Percentiles rank a stretch among this genome's conserved stretches.
Evolutionary conservation across 805 yeast species (phyloP).

Genomic region (Metschnikowia lunata): DNA sequence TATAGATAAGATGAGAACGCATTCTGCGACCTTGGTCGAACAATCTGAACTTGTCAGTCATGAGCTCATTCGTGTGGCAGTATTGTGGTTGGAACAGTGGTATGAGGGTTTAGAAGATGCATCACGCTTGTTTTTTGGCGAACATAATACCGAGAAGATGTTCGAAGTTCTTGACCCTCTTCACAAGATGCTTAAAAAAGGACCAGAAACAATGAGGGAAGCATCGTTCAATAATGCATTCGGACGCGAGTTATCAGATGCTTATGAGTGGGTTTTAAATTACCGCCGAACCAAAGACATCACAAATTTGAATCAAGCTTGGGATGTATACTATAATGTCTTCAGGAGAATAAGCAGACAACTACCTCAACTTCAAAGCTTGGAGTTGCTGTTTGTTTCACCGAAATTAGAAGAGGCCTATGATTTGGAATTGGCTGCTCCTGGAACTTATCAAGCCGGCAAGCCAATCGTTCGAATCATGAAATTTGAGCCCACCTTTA

Average conservation of each 20-base stretch:
- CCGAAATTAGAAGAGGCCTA: slow-evolving; percentile 78
- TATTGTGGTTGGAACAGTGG: slow-evolving; percentile 97
- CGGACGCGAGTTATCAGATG: slow-evolving; percentile 89
- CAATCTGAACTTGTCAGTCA: slow-evolving; percentile 93
- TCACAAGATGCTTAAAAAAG: slow-evolving; percentile 76
- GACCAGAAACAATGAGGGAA: slow-evolving; percentile 91
- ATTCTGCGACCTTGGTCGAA: slow-evolving; percentile 77
- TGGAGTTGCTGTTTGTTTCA: slow-evolving; percentile 90
- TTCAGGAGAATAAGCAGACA: slow-evolving; percentile 88
- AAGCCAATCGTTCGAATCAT: slow-evolving; percentile 69
- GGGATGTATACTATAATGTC: slow-evolving; percentile 95
- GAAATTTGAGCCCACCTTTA: slow-evolving; percentile 74
- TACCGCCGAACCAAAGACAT: slow-evolving; percentile 81
- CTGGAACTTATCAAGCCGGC: slow-evolving; percentile 89
- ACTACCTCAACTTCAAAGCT: slow-evolving; percentile 76
- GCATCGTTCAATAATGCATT: slow-evolving; percentile 88
- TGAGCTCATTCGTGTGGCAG: slow-evolving; percentile 91
- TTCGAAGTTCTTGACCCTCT: slow-evolving; percentile 84
- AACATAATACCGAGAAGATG: slow-evolving; percentile 93
- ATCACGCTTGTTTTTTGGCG: slow-evolving; percentile 87
- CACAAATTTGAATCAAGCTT: slow-evolving; percentile 89
- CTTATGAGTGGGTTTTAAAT: slow-evolving; percentile 87
- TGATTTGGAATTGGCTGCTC: slow-evolving; percentile 83
- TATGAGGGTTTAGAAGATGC: slow-evolving; percentile 97
- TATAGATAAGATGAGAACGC: slow-evolving; percentile 86